Evolutionary conservation across 2,329 filamentous ascomycete species (phyloP).

Genomic region (Talaromyces sp.): DNA sequence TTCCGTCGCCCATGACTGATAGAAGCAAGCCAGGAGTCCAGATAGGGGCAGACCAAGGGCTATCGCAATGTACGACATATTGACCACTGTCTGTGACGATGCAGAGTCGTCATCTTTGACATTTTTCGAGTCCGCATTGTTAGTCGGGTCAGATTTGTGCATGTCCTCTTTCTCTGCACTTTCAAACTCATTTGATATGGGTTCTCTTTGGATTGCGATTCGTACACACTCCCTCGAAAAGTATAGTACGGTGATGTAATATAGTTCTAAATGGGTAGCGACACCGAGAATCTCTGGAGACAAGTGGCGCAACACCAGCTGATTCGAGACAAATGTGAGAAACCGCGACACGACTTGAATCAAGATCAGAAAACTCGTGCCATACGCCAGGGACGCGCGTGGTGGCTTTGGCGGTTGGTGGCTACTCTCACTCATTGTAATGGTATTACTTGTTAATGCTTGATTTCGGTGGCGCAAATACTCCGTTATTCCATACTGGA

Average conservation of each 20-base stretch:
- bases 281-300: slow-evolving; percentile 81
- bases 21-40: slow-evolving; percentile 62
- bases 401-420: background rate
- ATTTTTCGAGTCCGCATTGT: background rate
- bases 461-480: background rate
- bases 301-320: slow-evolving; percentile 80
- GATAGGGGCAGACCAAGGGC: slow-evolving; percentile 64
- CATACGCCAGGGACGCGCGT: slow-evolving; percentile 48
- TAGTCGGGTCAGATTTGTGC: background rate
- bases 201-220: slow-evolving; percentile 82
- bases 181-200: slow-evolving; percentile 26
- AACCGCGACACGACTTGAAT: slow-evolving; percentile 84
- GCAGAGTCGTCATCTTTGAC: slow-evolving; percentile 19
- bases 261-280: slow-evolving; percentile 86
- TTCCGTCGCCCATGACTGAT: slow-evolving; percentile 55
- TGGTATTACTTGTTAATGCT: background rate
- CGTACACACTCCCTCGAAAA: slow-evolving; percentile 89
- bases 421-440: background rate
- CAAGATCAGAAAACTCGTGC: slow-evolving; percentile 79
- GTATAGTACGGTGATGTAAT: slow-evolving; percentile 88
- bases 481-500: background rate
- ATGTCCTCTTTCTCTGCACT: background rate
- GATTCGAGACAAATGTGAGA: slow-evolving; percentile 87
- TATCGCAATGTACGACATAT: slow-evolving; percentile 79
- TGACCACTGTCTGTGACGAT: slow-evolving; percentile 71